phyloP scores from a whole-genome alignment of 2,329 filamentous ascomycete species.

The Ceratocystiopsis brevicomis region DNA sequence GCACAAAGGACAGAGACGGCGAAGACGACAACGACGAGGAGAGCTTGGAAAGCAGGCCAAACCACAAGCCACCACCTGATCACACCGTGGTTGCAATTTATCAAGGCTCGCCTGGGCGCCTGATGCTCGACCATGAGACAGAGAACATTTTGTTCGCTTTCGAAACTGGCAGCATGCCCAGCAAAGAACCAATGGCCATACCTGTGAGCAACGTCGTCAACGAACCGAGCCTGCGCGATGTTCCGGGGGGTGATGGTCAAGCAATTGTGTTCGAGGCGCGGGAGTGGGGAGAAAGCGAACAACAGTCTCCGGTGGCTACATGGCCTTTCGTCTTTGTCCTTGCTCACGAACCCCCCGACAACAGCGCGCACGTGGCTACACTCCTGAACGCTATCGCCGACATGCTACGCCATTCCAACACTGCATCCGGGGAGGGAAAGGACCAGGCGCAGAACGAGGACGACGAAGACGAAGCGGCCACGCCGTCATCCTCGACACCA shows the following conservation, averaged over 20 bases:
- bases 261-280: slow-evolving; percentile 10
- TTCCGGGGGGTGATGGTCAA: slow-evolving; percentile 10
- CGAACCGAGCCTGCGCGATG: slow-evolving; percentile 9
- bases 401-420: background rate
- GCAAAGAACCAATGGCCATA: background rate
- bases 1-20: background rate
- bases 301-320: background rate
- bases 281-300: background rate
- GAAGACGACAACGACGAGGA: background rate
- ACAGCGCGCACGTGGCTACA: slow-evolving; percentile 2
- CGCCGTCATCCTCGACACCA: too few species aligned
- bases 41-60: background rate
- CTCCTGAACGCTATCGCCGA: slow-evolving; percentile 6
- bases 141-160: slow-evolving; percentile 9
- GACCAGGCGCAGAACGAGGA: background rate
- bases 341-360: slow-evolving; percentile 4
- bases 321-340: slow-evolving; percentile 12
- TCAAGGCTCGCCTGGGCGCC: slow-evolving; percentile 9
- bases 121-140: slow-evolving; percentile 6
- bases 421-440: background rate
- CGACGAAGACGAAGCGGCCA: background rate
- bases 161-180: too few species aligned
- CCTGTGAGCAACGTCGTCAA: background rate
- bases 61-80: too few species aligned
- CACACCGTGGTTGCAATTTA: background rate